Conservation (phyloP, 345 rosid species). For the Arabis alpina region DNA sequence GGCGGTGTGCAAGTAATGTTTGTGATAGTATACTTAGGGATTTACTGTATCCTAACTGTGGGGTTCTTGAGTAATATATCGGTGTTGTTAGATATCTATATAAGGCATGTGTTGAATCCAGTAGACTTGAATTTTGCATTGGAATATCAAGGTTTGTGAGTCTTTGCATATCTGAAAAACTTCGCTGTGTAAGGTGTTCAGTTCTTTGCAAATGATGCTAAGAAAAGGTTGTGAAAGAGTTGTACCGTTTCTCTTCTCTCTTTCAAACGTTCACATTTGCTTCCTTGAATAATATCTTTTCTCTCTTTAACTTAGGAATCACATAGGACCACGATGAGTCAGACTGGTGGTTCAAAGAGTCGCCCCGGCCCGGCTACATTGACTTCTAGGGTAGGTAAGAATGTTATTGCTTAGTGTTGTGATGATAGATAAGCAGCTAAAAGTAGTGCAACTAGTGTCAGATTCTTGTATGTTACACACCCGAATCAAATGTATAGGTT, state of each 20-base stretch:
- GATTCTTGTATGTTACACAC: constrained; percentile 1
- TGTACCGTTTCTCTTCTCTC: not conserved
- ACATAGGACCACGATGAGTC: constrained; percentile 72
- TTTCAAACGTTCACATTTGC: not conserved
- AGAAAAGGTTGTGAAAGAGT: constrained; percentile 17
- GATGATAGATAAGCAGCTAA: too few species aligned
- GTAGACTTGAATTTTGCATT: not conserved
- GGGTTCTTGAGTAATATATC: not conserved
- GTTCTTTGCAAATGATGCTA: constrained; percentile 12
- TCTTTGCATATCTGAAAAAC: too few species aligned
- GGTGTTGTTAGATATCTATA: not conserved
- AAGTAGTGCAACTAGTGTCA: too few species aligned
- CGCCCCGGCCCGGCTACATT: constrained; percentile 59
- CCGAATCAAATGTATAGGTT: not conserved
- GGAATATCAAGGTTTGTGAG: not conserved
- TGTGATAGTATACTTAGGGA: not conserved
- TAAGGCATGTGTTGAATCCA: constrained; percentile 11
- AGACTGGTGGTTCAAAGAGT: constrained; percentile 68
- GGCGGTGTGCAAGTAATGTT: too few species aligned
- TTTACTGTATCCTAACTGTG: not conserved
- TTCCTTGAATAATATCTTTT: not conserved
- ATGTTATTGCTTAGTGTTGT: too few species aligned
- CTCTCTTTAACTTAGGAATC: constrained; percentile 52
- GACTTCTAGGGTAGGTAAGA: constrained; percentile 89
- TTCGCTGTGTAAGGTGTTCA: not conserved